Base-by-base conservation (phyloP, 2,329 filamentous ascomycete genomes). In the Lasiodiplodia hormozganensis region DNA sequence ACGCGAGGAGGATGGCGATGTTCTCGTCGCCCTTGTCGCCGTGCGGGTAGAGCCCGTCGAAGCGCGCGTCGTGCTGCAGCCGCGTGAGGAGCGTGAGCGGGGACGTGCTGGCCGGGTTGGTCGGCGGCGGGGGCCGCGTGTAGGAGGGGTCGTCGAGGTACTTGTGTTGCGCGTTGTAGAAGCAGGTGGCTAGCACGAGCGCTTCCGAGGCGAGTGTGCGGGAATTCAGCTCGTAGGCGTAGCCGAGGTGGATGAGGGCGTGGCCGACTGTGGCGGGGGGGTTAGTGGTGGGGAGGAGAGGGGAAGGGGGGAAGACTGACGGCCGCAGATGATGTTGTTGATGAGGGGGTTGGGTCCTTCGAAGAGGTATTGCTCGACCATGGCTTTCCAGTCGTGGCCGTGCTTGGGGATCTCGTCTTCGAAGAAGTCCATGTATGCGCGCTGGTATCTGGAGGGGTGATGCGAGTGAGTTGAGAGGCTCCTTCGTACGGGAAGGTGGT, bases 361-460 rank as follows among this genome's bases (percentile, higher is more conserved):
- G 71, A 95, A 92, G 58, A 99, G 80, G 76, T 91, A 98, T 69
- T 94, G 87, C 4, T 88, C 82, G 5, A 96, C 83, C 2, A 97
- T 88, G 66, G 85, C 84, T 76, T 91, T 92, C 93, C 96, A 97
- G 76, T 97, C 88, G 77, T 97, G 97, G 40, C 88, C 85, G 73
- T 89, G 87, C 18, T 83, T 82, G 4, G 92, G 94, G 40, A 98
- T 84, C 74, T 93, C 89, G 77, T 99, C 96, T 78, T 99, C 96
- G 76, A 97, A 98, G 77, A 96, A 98, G 78, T 99, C 94, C 68
- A 99, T 85, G 76, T 90, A 99, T 0, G 94, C 95, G 69, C 95
- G 88, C 80, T 99, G 93, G 76, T 96, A 97, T 70, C 84, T 88
- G 74, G 34, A 12, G 10, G 7, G 47, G 28, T 52, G 7, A 18